Evolutionary conservation across 805 yeast species (phyloP).

Genomic region (Soucietia sequanensis): DNA sequence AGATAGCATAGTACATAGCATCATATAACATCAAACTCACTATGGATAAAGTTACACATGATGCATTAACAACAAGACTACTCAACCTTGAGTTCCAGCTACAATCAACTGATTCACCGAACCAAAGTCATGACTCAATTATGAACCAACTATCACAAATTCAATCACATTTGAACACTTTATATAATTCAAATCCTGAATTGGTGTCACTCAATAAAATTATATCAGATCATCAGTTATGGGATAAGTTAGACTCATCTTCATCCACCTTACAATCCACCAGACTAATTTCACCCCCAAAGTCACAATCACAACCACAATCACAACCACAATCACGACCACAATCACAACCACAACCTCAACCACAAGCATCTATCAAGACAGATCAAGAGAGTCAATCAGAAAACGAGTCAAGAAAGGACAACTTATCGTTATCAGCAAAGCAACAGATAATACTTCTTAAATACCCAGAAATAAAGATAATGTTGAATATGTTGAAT

Average conservation of each 20-base stretch:
- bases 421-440: background rate
- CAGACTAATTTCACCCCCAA: no score
- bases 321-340: no score
- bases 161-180: conserved; percentile 8
- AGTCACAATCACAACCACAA: background rate
- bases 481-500: conserved; percentile 18
- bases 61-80: conserved; percentile 7
- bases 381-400: background rate
- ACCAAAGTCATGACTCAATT: conserved; percentile 7
- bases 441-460: conserved; percentile 21
- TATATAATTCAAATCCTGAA: conserved; percentile 18
- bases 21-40: no score
- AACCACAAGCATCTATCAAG: background rate
- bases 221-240: conserved; percentile 16
- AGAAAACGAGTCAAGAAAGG: no score
- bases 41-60: conserved; percentile 8
- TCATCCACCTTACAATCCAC: no score
- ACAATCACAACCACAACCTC: no score
- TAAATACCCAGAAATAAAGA: conserved; percentile 18
- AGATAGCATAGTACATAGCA: no score
- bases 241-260: conserved; percentile 9
- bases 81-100: conserved; percentile 9
- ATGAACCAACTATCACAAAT: conserved; percentile 13
- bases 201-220: conserved; percentile 16
- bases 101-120: background rate